These are phyloP conservation scores for Lichenothelia convexa DNA, from an alignment of 495 filamentous ascomycete species.

Conservation along the genomic window DNA sequence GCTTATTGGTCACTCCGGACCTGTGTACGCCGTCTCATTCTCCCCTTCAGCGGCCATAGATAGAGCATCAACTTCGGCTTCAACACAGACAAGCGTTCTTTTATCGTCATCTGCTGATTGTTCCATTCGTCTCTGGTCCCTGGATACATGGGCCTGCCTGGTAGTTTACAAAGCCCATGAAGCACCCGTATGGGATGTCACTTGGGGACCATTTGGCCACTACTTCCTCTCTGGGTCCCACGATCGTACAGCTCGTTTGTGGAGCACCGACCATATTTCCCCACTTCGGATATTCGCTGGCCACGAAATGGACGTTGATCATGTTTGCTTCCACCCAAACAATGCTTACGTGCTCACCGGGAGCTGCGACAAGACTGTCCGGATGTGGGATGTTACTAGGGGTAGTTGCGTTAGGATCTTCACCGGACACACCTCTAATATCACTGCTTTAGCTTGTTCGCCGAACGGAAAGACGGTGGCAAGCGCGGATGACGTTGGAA, in stretches of 20 bases:
- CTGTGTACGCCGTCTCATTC: conserved; percentile 79
- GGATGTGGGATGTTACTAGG: conserved; percentile 88
- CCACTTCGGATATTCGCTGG: conserved; percentile 78
- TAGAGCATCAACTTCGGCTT: conserved; percentile 31
- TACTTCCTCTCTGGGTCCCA: conserved; percentile 80
- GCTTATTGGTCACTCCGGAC: conserved; percentile 77
- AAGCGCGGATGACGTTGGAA: conserved; percentile 66
- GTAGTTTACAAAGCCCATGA: conserved; percentile 88
- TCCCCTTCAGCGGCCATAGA: conserved; percentile 49
- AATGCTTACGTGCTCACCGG: conserved; percentile 82
- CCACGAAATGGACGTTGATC: conserved; percentile 76
- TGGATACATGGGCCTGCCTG: conserved; percentile 74
- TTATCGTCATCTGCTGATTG: conserved; percentile 78
- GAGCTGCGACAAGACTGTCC: conserved; percentile 72
- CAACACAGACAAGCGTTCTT: conserved; percentile 43
- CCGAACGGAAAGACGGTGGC: conserved; percentile 77
- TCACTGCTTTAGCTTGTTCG: conserved; percentile 67
- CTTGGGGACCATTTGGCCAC: conserved; percentile 85
- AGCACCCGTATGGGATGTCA: conserved; percentile 68
- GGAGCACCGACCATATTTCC: conserved; percentile 78
- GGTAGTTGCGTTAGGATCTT: conserved; percentile 81
- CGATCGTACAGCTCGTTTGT: conserved; percentile 80
- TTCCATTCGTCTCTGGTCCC: conserved; percentile 76
- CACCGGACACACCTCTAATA: conserved; percentile 69
- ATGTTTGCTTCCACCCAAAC: conserved; percentile 80